These are phyloP conservation scores for Lecanosticta acicola DNA, from an alignment of 2,329 filamentous ascomycete species.

Conservation along the genomic window DNA sequence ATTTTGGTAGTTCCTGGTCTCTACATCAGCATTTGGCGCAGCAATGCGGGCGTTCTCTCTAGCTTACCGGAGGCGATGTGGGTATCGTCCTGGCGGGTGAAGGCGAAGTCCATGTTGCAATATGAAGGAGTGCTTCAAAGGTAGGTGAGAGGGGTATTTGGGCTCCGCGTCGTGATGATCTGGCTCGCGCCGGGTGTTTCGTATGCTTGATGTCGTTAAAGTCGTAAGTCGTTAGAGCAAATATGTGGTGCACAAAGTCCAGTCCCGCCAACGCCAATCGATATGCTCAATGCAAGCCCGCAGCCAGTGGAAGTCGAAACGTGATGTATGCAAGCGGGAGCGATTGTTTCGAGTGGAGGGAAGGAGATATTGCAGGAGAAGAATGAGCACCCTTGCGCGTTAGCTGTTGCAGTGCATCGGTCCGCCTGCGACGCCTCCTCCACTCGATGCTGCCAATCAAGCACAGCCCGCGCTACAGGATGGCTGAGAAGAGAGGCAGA, in stretches of 20 bases:
- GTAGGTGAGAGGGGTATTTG: neutral
- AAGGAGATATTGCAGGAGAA: too few species aligned
- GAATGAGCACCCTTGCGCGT: neutral
- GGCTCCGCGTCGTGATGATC: neutral
- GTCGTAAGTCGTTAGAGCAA: neutral
- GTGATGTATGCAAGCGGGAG: neutral
- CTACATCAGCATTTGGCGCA: slow-evolving; percentile 4
- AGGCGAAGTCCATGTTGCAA: slow-evolving; percentile 31
- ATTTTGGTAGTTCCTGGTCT: slow-evolving; percentile 48
- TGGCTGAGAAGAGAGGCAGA: too few species aligned
- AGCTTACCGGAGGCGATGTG: slow-evolving; percentile 25
- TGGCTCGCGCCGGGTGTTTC: neutral
- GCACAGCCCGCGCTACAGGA: too few species aligned
- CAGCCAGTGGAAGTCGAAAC: neutral
- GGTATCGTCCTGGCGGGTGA: slow-evolving; percentile 31
- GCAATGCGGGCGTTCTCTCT: neutral
- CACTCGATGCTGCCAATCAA: neutral
- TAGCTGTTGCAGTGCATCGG: neutral
- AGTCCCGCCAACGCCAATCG: neutral
- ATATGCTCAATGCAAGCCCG: neutral
- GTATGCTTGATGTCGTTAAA: neutral
- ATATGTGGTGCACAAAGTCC: neutral
- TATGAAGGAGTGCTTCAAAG: neutral
- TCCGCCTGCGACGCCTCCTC: neutral
- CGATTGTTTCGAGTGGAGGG: too few species aligned